phyloP scores from a whole-genome alignment of 768 basidiomycete species.

The Mycena vulgaris region DNA sequence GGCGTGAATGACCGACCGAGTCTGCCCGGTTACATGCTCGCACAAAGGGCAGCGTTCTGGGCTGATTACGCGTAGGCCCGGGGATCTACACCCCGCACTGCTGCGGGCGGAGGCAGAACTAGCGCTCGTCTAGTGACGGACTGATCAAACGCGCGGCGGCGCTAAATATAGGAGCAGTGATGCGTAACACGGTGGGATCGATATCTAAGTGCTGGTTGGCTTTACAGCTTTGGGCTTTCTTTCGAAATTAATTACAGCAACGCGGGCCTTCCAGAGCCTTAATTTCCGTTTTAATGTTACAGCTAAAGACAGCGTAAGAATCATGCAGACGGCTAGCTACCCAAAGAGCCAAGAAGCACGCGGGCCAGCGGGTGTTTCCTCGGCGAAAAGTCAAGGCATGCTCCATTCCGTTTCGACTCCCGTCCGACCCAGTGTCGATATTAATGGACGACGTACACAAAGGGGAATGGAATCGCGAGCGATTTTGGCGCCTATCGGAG shows the following conservation, averaged over 20 bases:
- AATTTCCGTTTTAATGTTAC: not conserved
- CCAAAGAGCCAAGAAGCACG: not conserved
- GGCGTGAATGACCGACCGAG: no score
- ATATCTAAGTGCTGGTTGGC: not conserved
- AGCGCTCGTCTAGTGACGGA: no score
- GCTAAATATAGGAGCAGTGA: not conserved
- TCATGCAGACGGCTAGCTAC: no score
- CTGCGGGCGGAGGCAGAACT: not conserved
- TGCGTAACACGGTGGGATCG: not conserved
- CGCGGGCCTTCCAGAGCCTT: not conserved
- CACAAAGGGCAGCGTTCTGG: not conserved
- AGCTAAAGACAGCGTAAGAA: not conserved
- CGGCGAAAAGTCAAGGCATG: not conserved
- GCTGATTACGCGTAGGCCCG: not conserved
- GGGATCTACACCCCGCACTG: not conserved
- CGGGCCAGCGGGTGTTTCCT: not conserved
- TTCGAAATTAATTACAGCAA: not conserved
- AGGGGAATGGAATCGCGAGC: not conserved
- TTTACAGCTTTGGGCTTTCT: not conserved
- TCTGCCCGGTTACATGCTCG: no score
- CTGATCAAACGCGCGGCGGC: not conserved
- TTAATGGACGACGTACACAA: not conserved
- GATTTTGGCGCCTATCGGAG: conserved; percentile 1
- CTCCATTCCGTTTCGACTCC: not conserved
- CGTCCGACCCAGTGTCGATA: not conserved